A percentile compares a stretch with the other conserved stretches of the same genome.
Conservation (phyloP, 164 flowering plant genomes). For the Vitis rotundifolia region DNA sequence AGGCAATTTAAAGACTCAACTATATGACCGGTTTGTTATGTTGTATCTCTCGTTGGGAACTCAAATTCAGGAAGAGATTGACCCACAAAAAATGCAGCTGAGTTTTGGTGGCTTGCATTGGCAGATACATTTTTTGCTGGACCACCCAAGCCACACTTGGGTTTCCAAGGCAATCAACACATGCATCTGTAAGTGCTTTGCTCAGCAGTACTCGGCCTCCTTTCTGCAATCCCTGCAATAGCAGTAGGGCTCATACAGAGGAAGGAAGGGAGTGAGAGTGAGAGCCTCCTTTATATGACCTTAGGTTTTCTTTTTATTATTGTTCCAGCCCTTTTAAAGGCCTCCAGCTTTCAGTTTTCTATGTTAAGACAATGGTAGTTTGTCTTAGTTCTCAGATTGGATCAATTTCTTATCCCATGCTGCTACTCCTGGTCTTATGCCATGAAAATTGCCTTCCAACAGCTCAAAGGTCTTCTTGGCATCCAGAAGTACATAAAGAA, state of each 20-base stretch:
- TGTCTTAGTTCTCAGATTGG: constrained; percentile 45
- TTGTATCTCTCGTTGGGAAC: constrained; percentile 87
- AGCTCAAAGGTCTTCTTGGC: constrained; percentile 93
- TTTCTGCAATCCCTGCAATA: no score
- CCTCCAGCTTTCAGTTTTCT: no score
- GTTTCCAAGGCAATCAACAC: constrained; percentile 54
- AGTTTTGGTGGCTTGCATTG: constrained; percentile 76
- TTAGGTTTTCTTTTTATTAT: no score
- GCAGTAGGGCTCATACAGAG: no score
- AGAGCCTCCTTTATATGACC: no score
- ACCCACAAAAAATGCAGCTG: constrained; percentile 39
- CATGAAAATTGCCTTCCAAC: constrained; percentile 89
- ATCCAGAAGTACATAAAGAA: constrained; percentile 68
- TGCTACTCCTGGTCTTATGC: constrained; percentile 96
- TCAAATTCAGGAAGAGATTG: constrained; percentile 67
- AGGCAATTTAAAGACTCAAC: constrained; percentile 98
- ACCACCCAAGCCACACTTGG: constrained; percentile 85
- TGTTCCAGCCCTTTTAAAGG: no score
- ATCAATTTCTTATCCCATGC: constrained; percentile 96
- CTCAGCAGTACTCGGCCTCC: no score
- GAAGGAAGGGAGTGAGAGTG: not conserved
- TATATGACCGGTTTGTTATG: constrained; percentile 91
- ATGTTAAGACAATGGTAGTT: not conserved
- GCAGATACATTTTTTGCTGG: constrained; percentile 95
- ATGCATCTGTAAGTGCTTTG: not conserved